These are phyloP conservation scores for Mycosphaerella sp. DNA, from an alignment of 2,329 filamentous ascomycete species.

Conservation along the genomic window DNA sequence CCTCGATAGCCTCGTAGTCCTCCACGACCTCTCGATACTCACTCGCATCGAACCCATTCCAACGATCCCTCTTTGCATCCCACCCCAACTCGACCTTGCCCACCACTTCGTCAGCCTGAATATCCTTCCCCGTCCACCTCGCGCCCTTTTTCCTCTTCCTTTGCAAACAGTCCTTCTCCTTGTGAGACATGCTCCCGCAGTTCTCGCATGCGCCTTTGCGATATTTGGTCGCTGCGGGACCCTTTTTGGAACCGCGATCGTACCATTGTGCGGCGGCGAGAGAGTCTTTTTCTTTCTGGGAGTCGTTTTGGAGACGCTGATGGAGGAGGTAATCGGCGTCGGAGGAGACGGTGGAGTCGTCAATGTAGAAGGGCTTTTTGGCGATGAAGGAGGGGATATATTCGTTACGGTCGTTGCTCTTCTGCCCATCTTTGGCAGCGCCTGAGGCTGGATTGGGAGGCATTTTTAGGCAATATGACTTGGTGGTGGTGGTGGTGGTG, in stretches of 20 bases:
- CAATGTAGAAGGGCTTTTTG: constrained; percentile 93
- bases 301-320: constrained; percentile 68
- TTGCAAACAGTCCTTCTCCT: constrained; percentile 86
- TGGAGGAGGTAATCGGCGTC: constrained; percentile 89
- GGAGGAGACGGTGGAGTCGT: constrained; percentile 60
- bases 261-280: constrained; percentile 76
- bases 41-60: constrained; percentile 92
- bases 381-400: constrained; percentile 99
- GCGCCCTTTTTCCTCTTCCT: constrained; percentile 84
- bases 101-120: constrained; percentile 83
- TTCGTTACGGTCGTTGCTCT: constrained; percentile 82
- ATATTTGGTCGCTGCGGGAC: constrained; percentile 88
- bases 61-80: constrained; percentile 95
- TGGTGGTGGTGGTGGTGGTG: neutral
- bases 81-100: constrained; percentile 84
- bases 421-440: constrained; percentile 57
- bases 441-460: constrained; percentile 48
- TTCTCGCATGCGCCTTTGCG: constrained; percentile 98
- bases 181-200: constrained; percentile 95
- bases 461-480: constrained; percentile 14
- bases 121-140: constrained; percentile 86
- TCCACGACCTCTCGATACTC: constrained; percentile 85
- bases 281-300: constrained; percentile 51
- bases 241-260: constrained; percentile 69
- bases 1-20: constrained; percentile 81